A percentile compares a stretch with the other conserved stretches of the same genome.
These are phyloP conservation scores for Lophiostoma macrostomum DNA, from an alignment of 495 filamentous ascomycete species.

Conservation along the genomic window DNA sequence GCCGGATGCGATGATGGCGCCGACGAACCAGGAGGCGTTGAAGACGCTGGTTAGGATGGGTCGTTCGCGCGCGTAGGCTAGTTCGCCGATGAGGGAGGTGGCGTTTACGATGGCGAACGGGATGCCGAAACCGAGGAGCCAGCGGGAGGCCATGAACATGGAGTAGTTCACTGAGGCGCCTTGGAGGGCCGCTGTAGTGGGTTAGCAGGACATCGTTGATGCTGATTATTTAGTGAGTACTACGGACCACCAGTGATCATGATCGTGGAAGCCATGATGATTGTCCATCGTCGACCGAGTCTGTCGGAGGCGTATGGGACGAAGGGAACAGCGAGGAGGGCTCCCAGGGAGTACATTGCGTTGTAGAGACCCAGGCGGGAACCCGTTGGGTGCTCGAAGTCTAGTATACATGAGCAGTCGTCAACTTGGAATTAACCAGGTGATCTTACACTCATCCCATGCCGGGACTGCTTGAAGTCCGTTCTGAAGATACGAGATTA, in stretches of 20 bases:
- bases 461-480: conserved; percentile 1
- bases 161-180: not conserved
- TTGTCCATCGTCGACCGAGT: too few species aligned
- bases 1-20: not conserved
- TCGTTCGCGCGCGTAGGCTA: not conserved
- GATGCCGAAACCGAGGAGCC: conserved; percentile 5
- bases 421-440: too few species aligned
- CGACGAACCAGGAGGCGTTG: conserved; percentile 1
- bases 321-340: too few species aligned
- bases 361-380: not conserved
- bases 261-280: too few species aligned
- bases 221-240: too few species aligned
- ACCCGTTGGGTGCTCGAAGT: conserved; percentile 4
- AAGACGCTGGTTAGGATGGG: not conserved
- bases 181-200: too few species aligned
- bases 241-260: too few species aligned
- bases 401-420: too few species aligned
- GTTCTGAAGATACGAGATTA: not conserved
- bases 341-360: too few species aligned
- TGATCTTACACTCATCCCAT: too few species aligned
- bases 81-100: conserved; percentile 1
- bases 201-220: too few species aligned
- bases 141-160: conserved; percentile 2
- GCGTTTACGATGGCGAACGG: conserved; percentile 1
- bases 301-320: too few species aligned